Conservation (phyloP, 306 rosid genomes). For the Cyamopsis tetragonoloba region DNA sequence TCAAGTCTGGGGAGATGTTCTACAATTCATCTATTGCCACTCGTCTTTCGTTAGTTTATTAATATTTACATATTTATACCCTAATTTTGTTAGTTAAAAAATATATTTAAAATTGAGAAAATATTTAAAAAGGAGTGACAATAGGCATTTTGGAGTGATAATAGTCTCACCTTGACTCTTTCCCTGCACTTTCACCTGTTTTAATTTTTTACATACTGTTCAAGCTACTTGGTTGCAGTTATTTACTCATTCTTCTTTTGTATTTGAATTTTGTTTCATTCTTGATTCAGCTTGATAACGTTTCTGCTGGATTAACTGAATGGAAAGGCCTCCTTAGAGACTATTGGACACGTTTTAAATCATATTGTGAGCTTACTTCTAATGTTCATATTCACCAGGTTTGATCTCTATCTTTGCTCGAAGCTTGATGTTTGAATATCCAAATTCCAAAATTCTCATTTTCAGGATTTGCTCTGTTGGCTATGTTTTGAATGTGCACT, state of each 20-base stretch:
- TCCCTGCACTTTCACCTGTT: neutral
- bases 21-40: no score
- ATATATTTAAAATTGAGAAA: no score
- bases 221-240: slow-evolving; percentile 5
- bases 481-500: slow-evolving; percentile 2
- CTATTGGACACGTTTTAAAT: slow-evolving; percentile 90
- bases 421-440: slow-evolving; percentile 13
- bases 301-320: slow-evolving; percentile 90
- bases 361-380: slow-evolving; percentile 66
- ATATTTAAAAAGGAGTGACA: no score
- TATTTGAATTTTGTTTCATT: neutral
- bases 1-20: neutral
- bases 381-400: slow-evolving; percentile 91
- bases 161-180: no score
- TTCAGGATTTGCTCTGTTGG: neutral
- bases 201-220: neutral
- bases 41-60: no score
- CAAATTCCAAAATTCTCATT: slow-evolving; percentile 2
- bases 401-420: slow-evolving; percentile 7
- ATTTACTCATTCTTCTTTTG: neutral
- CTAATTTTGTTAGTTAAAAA: no score
- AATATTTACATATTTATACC: no score
- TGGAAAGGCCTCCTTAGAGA: slow-evolving; percentile 98
- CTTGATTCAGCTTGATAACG: slow-evolving; percentile 85
- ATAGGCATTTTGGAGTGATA: no score